Percentiles rank a stretch among this genome's conserved stretches.
Conservation (phyloP, 1,139 yeast genomes). For the Hansenula anomala region DNA sequence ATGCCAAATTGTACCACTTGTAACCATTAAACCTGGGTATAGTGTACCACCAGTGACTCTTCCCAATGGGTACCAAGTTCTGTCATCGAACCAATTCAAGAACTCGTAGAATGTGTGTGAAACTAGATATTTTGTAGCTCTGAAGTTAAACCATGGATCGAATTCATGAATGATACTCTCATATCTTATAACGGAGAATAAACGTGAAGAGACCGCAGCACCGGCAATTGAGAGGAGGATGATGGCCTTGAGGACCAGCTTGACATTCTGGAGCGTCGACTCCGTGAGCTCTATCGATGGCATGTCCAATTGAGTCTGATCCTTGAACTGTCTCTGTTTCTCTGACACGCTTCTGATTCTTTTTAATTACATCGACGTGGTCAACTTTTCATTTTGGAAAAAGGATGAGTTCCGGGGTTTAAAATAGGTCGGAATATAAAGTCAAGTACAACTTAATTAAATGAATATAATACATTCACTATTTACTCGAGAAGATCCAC, state of each 20-base stretch:
- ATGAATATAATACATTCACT: too few species aligned
- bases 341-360: too few species aligned
- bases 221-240: conserved; percentile 74
- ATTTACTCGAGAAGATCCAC: too few species aligned
- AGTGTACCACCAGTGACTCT: conserved; percentile 98
- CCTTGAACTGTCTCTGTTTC: not conserved
- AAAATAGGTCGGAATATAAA: not conserved
- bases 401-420: too few species aligned
- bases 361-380: not conserved
- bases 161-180: conserved; percentile 98
- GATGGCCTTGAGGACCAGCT: conserved; percentile 46
- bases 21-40: conserved; percentile 98
- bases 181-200: conserved; percentile 77
- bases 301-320: not conserved
- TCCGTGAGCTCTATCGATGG: conserved; percentile 4
- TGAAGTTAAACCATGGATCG: conserved; percentile 97
- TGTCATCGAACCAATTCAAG: conserved; percentile 96
- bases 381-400: not conserved
- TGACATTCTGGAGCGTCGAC: conserved; percentile 14
- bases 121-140: conserved; percentile 91
- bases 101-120: conserved; percentile 83
- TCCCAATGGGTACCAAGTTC: conserved; percentile 99
- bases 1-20: conserved; percentile 87
- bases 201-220: conserved; percentile 87
- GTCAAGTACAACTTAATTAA: too few species aligned